These are phyloP conservation scores for Lactarius hatsudake DNA, from an alignment of 768 basidiomycete species.

Conservation along the genomic window DNA sequence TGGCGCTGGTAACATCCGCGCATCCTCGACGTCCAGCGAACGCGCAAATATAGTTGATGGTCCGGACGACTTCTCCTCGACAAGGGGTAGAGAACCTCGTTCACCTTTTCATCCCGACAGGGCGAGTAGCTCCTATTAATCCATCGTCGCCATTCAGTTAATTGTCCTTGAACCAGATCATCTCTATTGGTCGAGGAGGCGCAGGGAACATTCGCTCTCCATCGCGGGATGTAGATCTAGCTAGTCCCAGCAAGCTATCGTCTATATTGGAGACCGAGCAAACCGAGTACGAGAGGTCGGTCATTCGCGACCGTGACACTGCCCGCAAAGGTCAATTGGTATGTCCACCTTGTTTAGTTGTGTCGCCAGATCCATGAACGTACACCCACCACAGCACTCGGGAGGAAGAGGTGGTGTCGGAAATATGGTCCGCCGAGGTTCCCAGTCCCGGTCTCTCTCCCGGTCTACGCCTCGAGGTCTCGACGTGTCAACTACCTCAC, in stretches of 20 bases:
- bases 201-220: constrained; percentile 15
- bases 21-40: neutral
- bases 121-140: neutral
- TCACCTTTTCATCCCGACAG: neutral
- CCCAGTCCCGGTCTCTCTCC: neutral
- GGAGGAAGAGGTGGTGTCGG: constrained; percentile 18
- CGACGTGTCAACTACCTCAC: neutral
- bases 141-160: neutral
- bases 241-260: neutral
- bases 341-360: neutral
- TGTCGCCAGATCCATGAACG: neutral
- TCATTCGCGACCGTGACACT: neutral
- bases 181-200: constrained; percentile 21
- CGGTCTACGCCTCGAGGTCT: neutral
- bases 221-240: neutral
- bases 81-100: constrained; percentile 7
- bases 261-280: neutral
- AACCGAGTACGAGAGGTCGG: neutral
- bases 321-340: neutral
- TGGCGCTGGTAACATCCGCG: constrained; percentile 18
- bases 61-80: neutral
- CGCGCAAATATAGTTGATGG: neutral
- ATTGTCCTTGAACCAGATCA: neutral
- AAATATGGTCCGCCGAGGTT: neutral
- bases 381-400: constrained; percentile 11